Base-by-base conservation (phyloP, 1,139 yeast genomes). In the Protomyces macrosporus region DNA sequence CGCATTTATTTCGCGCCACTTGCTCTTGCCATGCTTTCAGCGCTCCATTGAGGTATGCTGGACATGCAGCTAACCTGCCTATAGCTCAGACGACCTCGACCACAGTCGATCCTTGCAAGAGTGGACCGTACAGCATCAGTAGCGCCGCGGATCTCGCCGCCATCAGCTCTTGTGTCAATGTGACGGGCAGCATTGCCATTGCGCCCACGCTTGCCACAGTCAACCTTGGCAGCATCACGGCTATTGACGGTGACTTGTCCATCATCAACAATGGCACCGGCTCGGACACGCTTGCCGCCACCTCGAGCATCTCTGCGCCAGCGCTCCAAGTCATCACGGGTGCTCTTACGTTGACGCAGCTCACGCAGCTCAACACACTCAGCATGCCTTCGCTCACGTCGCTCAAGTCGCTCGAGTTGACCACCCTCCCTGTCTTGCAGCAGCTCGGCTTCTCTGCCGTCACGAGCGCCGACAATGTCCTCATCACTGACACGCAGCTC, bases 401-500 rank as follows among this genome's bases (percentile, higher is more conserved):
- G 70, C 96, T 90, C 70, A 96, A 95, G 74, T 78, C 88, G 67
- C 82, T 93, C 73, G 77, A 80, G 75, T 85, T 88, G 78, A 82
- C 84, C 72, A 90, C 97, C 71, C 82, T 93, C 75, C 97, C 98
- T 73, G 93, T 90, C 71, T 83, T 93, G 74, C 71, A 75, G 67
- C 75, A 77, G 66, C 82, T 90, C 72, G 86, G 88, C 76, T 88
- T 91, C 76, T 80, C 85, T 75, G 90, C 89, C 77, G 83, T 93
- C 73, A 81, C 88, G 73, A 79, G 86, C 70, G 93, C 96, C 72
- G 83, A 84, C 72, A 76, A 82, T 66, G 82, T 93, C 70, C 75
- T 80, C 75, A 86, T 93, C 73, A 85, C 97, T 68, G 97, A 93
- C 82, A 93, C 98, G 70, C 83, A 86, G 71, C 82, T 93, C 76